Evolutionary conservation across 805 yeast species (phyloP).

Genomic region (Saccharomycopsis babjevae): DNA sequence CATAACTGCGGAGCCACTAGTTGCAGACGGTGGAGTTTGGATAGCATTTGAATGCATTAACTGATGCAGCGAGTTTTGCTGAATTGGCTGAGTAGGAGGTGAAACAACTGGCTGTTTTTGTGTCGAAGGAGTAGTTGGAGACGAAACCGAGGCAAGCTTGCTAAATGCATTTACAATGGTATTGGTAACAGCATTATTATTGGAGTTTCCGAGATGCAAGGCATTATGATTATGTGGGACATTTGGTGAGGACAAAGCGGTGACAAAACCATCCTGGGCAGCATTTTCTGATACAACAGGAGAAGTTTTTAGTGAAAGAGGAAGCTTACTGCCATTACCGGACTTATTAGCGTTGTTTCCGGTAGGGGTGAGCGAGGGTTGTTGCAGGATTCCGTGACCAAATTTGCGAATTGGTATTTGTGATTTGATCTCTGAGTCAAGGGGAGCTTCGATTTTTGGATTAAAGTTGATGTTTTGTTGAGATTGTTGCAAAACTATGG

Average conservation of each 20-base stretch:
- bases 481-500: neutral
- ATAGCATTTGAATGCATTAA: neutral
- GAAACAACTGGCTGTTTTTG: neutral
- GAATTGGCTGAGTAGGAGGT: neutral
- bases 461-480: neutral
- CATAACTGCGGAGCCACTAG: neutral
- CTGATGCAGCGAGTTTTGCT: neutral
- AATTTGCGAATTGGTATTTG: neutral
- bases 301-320: neutral
- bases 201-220: neutral
- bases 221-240: neutral
- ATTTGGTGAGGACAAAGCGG: neutral
- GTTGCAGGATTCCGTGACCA: neutral
- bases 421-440: neutral
- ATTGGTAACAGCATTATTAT: neutral
- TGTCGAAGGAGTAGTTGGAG: neutral
- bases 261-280: neutral
- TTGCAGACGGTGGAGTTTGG: neutral
- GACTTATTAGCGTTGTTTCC: neutral
- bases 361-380: neutral
- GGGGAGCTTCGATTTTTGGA: neutral
- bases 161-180: neutral
- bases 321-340: neutral
- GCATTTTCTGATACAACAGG: neutral
- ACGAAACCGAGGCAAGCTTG: neutral